These are phyloP conservation scores for Knoxdaviesia capensis DNA, from an alignment of 2,329 filamentous ascomycete species.

Conservation along the genomic window DNA sequence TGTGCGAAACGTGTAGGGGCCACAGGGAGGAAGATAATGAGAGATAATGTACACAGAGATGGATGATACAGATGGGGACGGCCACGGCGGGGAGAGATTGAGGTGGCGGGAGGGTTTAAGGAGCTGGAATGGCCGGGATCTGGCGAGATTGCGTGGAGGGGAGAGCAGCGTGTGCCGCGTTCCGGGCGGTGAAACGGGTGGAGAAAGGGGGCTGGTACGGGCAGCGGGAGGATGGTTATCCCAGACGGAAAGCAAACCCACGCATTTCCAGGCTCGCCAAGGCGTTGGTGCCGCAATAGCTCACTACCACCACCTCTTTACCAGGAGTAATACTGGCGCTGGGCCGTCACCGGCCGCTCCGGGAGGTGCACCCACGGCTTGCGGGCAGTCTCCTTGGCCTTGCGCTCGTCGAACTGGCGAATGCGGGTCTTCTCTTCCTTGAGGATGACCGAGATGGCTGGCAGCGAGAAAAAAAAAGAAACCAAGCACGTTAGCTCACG, in stretches of 20 bases:
- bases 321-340: conserved; percentile 86
- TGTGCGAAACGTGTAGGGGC: not conserved
- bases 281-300: too few species aligned
- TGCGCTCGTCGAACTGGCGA: conserved; percentile 56
- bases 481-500: not conserved
- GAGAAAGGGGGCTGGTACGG: not conserved
- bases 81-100: too few species aligned
- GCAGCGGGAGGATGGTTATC: not conserved
- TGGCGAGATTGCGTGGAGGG: too few species aligned
- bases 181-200: not conserved
- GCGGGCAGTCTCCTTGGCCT: conserved; percentile 52
- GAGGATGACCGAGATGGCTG: conserved; percentile 59
- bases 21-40: not conserved
- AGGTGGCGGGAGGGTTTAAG: too few species aligned
- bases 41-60: not conserved
- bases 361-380: conserved; percentile 79
- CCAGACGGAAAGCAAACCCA: too few species aligned
- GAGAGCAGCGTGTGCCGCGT: too few species aligned
- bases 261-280: too few species aligned
- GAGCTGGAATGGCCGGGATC: not conserved
- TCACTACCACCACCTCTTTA: conserved; percentile 26
- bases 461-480: not conserved
- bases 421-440: conserved; percentile 90
- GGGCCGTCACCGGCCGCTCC: conserved; percentile 63
- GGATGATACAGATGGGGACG: not conserved